These are phyloP conservation scores for Pyrenochaeta sp. DNA, from an alignment of 2,329 filamentous ascomycete species.

Conservation along the genomic window DNA sequence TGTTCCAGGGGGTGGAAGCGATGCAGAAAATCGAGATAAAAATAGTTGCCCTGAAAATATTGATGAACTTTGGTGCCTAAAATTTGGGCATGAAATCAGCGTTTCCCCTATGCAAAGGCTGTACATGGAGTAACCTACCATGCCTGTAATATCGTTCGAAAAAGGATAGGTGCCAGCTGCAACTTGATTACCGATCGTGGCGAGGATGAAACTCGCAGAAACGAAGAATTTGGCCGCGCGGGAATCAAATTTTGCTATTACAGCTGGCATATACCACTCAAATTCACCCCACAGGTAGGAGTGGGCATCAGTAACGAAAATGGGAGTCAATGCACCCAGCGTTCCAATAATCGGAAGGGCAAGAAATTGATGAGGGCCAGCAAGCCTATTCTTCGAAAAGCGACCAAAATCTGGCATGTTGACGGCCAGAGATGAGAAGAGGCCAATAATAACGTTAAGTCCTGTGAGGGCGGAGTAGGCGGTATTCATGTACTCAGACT, in stretches of 20 bases:
- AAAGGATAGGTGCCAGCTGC: slow-evolving; percentile 52
- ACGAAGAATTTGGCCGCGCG: slow-evolving; percentile 55
- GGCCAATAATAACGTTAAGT: slow-evolving; percentile 59
- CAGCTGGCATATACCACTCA: slow-evolving; percentile 60
- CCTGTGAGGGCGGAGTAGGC: slow-evolving; percentile 55
- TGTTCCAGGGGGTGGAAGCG: slow-evolving; percentile 47
- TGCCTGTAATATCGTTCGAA: slow-evolving; percentile 45
- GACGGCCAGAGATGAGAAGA: slow-evolving; percentile 59
- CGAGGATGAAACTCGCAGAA: slow-evolving; percentile 52
- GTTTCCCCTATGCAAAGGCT: neutral
- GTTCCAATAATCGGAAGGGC: slow-evolving; percentile 59
- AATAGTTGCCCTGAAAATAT: slow-evolving; percentile 45
- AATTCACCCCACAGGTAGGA: slow-evolving; percentile 56
- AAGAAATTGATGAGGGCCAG: slow-evolving; percentile 56
- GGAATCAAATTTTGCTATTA: slow-evolving; percentile 56
- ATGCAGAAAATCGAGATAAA: slow-evolving; percentile 49
- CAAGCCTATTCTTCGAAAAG: slow-evolving; percentile 54
- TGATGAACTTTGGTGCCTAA: slow-evolving; percentile 45
- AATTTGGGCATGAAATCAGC: neutral
- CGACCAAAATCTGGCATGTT: slow-evolving; percentile 60
- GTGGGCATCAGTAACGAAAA: slow-evolving; percentile 59
- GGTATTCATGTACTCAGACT: slow-evolving; percentile 53
- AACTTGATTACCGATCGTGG: slow-evolving; percentile 55
- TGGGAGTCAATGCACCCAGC: slow-evolving; percentile 57
- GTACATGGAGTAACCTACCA: slow-evolving; percentile 9